phyloP scores from a whole-genome alignment of 2,329 filamentous ascomycete species.

The Rugonectria rugulosa region DNA sequence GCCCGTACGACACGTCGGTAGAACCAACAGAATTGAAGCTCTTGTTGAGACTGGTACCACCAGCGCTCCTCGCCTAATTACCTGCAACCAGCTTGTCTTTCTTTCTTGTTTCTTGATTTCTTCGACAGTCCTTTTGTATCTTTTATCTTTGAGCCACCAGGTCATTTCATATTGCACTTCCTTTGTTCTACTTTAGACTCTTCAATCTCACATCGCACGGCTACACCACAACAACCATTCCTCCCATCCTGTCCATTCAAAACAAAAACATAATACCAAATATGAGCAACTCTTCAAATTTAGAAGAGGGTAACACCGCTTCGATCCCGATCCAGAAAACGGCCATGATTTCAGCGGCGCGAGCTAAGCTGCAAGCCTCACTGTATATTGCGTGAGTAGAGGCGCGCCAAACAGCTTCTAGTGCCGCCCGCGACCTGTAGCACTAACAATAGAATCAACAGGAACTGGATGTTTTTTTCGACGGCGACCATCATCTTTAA shows the following conservation, averaged over 20 bases:
- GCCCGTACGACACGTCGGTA: constrained; percentile 1
- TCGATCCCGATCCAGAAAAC: not conserved
- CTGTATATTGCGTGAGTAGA: constrained; percentile 13
- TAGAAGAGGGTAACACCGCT: constrained; percentile 1
- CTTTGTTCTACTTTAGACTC: too few relatives aligned
- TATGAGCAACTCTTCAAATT: not conserved
- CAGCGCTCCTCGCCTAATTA: not conserved
- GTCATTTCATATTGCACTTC: not conserved
- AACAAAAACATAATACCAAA: too few relatives aligned
- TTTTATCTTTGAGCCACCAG: not conserved
- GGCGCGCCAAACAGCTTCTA: not conserved
- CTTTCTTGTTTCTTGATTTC: not conserved
- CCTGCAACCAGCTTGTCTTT: not conserved
- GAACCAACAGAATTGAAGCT: not conserved
- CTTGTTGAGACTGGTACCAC: not conserved
- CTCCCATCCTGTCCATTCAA: too few relatives aligned
- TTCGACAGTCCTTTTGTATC: not conserved
- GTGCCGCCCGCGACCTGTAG: not conserved
- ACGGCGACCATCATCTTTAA: constrained; percentile 90
- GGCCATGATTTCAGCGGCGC: not conserved
- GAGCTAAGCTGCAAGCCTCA: constrained; percentile 8
- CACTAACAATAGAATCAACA: constrained; percentile 35
- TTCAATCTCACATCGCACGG: too few relatives aligned
- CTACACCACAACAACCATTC: too few relatives aligned
- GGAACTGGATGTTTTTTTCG: constrained; percentile 84